Percentiles rank a stretch among this genome's conserved stretches.
Evolutionary conservation across 306 rosid genomes (phyloP).

Genomic region (Arachis stenosperma): DNA sequence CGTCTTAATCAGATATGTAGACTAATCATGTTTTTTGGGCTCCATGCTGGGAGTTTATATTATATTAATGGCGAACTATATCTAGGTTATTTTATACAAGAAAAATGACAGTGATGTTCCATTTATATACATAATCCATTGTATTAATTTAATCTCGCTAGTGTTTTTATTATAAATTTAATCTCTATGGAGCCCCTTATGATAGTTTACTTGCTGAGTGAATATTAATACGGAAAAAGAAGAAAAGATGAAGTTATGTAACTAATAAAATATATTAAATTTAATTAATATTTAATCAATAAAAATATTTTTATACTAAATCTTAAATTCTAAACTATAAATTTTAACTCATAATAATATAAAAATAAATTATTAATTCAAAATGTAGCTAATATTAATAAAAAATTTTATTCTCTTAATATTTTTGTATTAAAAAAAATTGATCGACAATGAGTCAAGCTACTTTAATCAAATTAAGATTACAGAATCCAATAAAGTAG

Average conservation of each 20-base stretch:
- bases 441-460: background rate
- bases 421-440: background rate
- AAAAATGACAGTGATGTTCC: background rate
- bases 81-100: background rate
- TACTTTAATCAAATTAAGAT: background rate
- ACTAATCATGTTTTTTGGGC: constrained; percentile 15
- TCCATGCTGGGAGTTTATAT: background rate
- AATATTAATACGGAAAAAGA: too few relatives aligned
- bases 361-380: too few relatives aligned
- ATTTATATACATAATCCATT: background rate
- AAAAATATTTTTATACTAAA: too few relatives aligned
- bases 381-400: too few relatives aligned
- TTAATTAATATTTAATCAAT: too few relatives aligned
- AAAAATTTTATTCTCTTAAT: too few relatives aligned
- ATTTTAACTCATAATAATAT: too few relatives aligned
- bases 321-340: too few relatives aligned
- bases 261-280: too few relatives aligned
- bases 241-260: too few relatives aligned
- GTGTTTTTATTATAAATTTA: background rate
- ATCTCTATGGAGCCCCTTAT: background rate
- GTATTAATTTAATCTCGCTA: background rate
- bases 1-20: constrained; percentile 20
- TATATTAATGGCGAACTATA: background rate
- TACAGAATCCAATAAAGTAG: background rate
- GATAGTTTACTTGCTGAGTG: too few relatives aligned